Base-by-base conservation (phyloP, 805 yeast species). In the Kluyveromyces lactis region DNA sequence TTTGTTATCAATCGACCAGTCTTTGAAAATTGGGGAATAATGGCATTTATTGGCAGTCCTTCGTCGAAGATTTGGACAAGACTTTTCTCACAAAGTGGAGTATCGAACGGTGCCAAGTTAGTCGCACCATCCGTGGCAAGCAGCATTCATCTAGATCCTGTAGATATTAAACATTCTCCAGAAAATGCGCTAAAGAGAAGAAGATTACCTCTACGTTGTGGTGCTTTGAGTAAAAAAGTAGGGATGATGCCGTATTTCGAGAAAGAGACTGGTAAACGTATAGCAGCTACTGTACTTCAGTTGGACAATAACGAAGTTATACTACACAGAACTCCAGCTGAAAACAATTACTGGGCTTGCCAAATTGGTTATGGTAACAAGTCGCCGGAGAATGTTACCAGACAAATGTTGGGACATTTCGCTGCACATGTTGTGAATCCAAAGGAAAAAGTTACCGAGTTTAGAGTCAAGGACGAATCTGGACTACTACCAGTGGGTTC, bases 231-330 rank as follows among this genome's bases (percentile, higher is more conserved):
- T 1, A 67, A 77, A 47, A 92, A 92, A 58, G 69, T 81, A 42
- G 97, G 97, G 13, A 90, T 90, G 96, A 78, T 87, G 37, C 77
- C 92, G 12, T 84, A 77, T 73, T 90, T 73, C 55, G 79, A 80
- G 45, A 72, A 73, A 21, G 63, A 64, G 27, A 70, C 70, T 11
- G 97, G 96, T 19, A 69, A 67, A 39, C 78, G 78, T 46, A 61
- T 71, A 40, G 89, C 95, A 2, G 92, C 94, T 36, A 92, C 98
- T 3, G 83, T 92, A 7, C 67, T 92, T 30, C 94, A 87, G 57
- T 73, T 92, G 44, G 83, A 87, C 58, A 77, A 89, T 41, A 85
- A 86, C 46, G 97, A 92, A 66, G 97, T 92, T 13, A 63, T 81
- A 13, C 72, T 73, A 55, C 77, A 75, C 52, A 84, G 82, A 58